A percentile compares a stretch with the other conserved stretches of the same genome.
Conservation (phyloP, 805 yeast genomes). For the Kodamaea hsintzibuensis region DNA sequence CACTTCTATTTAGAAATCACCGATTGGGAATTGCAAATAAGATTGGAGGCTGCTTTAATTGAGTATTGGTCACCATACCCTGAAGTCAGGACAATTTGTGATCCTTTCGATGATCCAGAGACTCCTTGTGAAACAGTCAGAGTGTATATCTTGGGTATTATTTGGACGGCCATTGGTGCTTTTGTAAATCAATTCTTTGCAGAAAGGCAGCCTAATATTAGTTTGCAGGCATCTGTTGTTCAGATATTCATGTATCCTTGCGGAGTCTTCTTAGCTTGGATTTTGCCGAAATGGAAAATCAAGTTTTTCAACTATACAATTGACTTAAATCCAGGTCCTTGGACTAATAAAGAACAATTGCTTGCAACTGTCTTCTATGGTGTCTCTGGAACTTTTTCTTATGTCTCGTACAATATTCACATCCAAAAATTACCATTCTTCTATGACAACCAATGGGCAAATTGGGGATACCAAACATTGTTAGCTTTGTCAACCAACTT, state of each 20-base stretch:
- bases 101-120: conserved; percentile 23
- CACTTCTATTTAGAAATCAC: not conserved
- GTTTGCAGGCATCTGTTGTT: conserved; percentile 15
- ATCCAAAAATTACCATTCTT: conserved; percentile 13
- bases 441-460: conserved; percentile 17
- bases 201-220: conserved; percentile 18
- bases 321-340: conserved; percentile 61
- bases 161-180: conserved; percentile 18
- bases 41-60: conserved; percentile 20
- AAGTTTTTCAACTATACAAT: conserved; percentile 33
- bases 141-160: conserved; percentile 20
- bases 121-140: conserved; percentile 39
- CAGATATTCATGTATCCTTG: conserved; percentile 21
- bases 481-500: conserved; percentile 15
- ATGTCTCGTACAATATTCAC: conserved; percentile 15
- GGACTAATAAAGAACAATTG: conserved; percentile 38
- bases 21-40: conserved; percentile 20
- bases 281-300: conserved; percentile 14
- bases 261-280: conserved; percentile 13
- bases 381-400: conserved; percentile 32
- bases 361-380: conserved; percentile 4
- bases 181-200: conserved; percentile 18
- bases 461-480: conserved; percentile 17
- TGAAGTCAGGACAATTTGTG: conserved; percentile 33
- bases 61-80: conserved; percentile 32